Percentiles rank a stretch among this genome's conserved stretches.
These are phyloP conservation scores for Apophysomyces variabilis DNA, from an alignment of 371 early-diverging fungal genomes.

Conservation along the genomic window DNA sequence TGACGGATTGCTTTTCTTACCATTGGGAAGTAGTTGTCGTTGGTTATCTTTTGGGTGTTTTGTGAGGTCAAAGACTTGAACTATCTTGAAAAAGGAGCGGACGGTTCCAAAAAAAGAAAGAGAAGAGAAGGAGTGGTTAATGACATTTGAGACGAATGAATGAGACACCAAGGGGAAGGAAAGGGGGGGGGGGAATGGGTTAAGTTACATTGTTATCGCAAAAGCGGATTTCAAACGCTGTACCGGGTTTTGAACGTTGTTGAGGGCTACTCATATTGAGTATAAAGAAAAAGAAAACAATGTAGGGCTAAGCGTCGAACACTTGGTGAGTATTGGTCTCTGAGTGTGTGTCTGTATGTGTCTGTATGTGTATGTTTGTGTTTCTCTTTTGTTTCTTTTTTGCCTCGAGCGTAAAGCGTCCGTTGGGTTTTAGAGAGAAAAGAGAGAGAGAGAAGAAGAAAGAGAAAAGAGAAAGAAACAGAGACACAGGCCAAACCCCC, in stretches of 20 bases:
- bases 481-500: no score
- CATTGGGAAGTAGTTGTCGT: conserved; percentile 24
- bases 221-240: conserved; percentile 48
- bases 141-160: neutral
- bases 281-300: conserved; percentile 11
- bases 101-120: neutral
- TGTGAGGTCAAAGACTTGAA: conserved; percentile 45
- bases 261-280: conserved; percentile 11
- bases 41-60: conserved; percentile 18
- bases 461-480: no score
- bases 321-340: no score
- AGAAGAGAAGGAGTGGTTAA: neutral
- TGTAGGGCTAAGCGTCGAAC: neutral
- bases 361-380: no score
- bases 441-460: conserved; percentile 9
- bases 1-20: conserved; percentile 16
- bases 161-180: neutral
- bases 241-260: conserved; percentile 15
- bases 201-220: conserved; percentile 36
- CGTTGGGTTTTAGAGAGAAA: conserved; percentile 3
- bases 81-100: conserved; percentile 22
- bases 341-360: no score
- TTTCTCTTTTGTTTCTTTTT: no score
- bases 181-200: neutral
- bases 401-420: neutral